These are phyloP conservation scores for Salinomyces thailandicus DNA, from an alignment of 2,329 filamentous ascomycete genomes.

Conservation along the genomic window DNA sequence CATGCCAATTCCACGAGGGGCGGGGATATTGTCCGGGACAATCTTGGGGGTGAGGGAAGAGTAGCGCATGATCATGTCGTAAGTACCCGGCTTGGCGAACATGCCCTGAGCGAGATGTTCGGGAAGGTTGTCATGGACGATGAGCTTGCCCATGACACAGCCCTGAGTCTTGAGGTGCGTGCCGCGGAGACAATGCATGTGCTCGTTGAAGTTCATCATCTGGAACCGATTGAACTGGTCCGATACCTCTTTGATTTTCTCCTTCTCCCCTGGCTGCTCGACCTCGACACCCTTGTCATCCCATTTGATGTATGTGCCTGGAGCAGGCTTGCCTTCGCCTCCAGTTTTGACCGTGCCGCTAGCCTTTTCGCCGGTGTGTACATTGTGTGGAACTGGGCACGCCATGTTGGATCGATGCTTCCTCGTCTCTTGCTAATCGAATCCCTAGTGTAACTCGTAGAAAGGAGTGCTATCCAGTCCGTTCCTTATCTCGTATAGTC, in stretches of 20 bases:
- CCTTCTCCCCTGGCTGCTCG: constrained; percentile 22
- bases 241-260: constrained; percentile 29
- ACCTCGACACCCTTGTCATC: constrained; percentile 27
- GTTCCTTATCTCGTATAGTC: no score
- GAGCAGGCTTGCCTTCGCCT: constrained; percentile 9
- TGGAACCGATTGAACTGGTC: constrained; percentile 30
- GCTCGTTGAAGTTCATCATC: constrained; percentile 32
- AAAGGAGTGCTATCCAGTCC: no score
- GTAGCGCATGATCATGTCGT: constrained; percentile 30
- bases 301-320: constrained; percentile 17
- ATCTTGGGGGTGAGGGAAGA: constrained; percentile 28
- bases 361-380: constrained; percentile 11
- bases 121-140: constrained; percentile 25
- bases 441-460: no score
- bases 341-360: constrained; percentile 10
- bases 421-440: no score
- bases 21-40: constrained; percentile 27
- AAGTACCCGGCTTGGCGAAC: constrained; percentile 25
- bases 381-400: constrained; percentile 11
- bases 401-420: no score
- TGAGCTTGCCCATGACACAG: constrained; percentile 26
- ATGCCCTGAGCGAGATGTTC: constrained; percentile 28
- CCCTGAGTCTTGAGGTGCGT: constrained; percentile 29
- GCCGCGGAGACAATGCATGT: constrained; percentile 29
- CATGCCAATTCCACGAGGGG: constrained; percentile 27